Conservation (phyloP, 805 yeast genomes). For the Candida ulmi region DNA sequence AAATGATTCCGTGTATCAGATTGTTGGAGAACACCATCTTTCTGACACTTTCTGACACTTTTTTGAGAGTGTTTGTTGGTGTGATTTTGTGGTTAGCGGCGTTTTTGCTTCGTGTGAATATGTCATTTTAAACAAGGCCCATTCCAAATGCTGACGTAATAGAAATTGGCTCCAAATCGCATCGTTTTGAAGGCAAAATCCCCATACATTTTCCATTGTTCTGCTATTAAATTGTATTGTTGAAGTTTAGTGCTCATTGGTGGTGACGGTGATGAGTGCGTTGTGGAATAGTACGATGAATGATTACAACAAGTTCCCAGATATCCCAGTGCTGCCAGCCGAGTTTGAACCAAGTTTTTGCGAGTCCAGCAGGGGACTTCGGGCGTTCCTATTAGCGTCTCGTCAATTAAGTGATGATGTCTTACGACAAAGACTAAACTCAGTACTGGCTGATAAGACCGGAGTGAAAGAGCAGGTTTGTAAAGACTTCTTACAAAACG, state of each 20-base stretch:
- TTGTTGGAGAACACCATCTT: no score
- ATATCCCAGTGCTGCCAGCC: constrained; percentile 18
- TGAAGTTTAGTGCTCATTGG: no score
- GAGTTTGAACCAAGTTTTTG: constrained; percentile 25
- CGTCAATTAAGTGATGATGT: constrained; percentile 40
- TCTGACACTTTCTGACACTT: background rate
- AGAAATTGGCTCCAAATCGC: no score
- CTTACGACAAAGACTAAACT: constrained; percentile 37
- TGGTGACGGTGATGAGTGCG: background rate
- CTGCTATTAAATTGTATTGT: no score
- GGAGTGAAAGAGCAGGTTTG: constrained; percentile 25
- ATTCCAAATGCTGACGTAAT: no score
- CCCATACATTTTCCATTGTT: no score
- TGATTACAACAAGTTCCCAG: constrained; percentile 16
- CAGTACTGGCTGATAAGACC: constrained; percentile 24
- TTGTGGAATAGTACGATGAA: constrained; percentile 17
- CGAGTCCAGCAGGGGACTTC: constrained; percentile 27
- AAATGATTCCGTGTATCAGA: background rate
- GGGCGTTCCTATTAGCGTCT: constrained; percentile 31
- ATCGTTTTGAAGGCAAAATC: no score
- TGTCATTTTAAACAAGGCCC: no score
- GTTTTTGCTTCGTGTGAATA: no score
- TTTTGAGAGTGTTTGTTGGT: constrained; percentile 1
- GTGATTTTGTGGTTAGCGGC: no score
- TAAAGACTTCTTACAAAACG: constrained; percentile 26